A percentile compares a stretch with the other conserved stretches of the same genome.
These are phyloP conservation scores for Allium fistulosum DNA, from an alignment of 106 monocot genomes.

Conservation along the genomic window DNA sequence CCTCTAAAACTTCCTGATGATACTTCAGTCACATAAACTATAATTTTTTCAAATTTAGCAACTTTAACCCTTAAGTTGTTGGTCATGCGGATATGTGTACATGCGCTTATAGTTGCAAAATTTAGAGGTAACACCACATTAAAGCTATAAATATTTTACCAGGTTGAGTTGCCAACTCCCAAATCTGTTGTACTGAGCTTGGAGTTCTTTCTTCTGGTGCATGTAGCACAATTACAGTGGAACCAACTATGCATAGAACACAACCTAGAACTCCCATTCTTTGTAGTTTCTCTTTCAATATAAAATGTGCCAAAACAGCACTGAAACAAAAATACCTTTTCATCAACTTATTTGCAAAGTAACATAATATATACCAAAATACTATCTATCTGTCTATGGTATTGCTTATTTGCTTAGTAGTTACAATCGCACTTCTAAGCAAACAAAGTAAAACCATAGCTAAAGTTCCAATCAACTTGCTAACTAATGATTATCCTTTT, in stretches of 20 bases:
- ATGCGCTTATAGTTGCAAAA: too few species aligned
- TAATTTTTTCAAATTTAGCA: too few species aligned
- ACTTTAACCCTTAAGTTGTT: too few species aligned
- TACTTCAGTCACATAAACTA: too few species aligned
- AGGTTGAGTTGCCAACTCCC: constrained; percentile 83
- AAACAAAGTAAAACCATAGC: too few species aligned
- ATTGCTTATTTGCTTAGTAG: too few species aligned
- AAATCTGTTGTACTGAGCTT: constrained; percentile 75
- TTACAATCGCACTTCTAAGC: too few species aligned
- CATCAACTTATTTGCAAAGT: too few species aligned
- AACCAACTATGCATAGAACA: constrained; percentile 76
- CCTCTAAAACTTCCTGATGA: too few species aligned
- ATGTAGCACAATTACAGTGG: constrained; percentile 79
- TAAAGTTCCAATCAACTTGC: background rate
- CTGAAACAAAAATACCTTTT: constrained; percentile 6
- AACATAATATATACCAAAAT: too few species aligned
- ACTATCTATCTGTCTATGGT: too few species aligned
- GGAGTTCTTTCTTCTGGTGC: constrained; percentile 73
- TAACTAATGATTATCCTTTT: background rate
- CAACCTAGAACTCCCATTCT: constrained; percentile 88
- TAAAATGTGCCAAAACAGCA: constrained; percentile 65
- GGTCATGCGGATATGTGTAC: too few species aligned
- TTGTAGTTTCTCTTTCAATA: constrained; percentile 58
- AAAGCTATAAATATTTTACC: constrained; percentile 22
- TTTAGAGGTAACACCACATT: background rate